These are phyloP conservation scores for Beauveria australis DNA, from an alignment of 2,329 filamentous ascomycete genomes.

Conservation along the genomic window DNA sequence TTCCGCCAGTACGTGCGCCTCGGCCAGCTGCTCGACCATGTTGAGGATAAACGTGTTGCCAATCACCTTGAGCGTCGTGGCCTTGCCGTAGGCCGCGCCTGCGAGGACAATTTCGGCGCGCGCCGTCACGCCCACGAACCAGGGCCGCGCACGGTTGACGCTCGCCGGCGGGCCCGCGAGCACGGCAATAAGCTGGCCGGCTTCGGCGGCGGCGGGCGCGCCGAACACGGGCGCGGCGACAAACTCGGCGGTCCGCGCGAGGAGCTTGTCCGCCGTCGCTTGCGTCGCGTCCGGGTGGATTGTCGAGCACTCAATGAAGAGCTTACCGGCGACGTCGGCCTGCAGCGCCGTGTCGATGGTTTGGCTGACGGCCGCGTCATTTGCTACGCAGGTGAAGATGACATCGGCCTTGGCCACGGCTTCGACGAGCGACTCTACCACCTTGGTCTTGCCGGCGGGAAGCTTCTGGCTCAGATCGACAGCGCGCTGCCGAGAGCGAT, in stretches of 20 bases:
- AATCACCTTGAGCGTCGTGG: constrained; percentile 68
- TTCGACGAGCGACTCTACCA: constrained; percentile 55
- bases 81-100: constrained; percentile 58
- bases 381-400: constrained; percentile 73
- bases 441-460: constrained; percentile 51
- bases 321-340: constrained; percentile 54
- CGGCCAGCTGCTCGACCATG: constrained; percentile 71
- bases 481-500: constrained; percentile 63
- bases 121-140: constrained; percentile 64
- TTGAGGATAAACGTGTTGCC: constrained; percentile 82
- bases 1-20: constrained; percentile 72
- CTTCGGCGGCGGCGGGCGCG: constrained; percentile 60
- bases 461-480: constrained; percentile 55
- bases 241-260: constrained; percentile 58
- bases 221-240: constrained; percentile 66
- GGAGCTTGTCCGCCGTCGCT: constrained; percentile 49
- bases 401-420: constrained; percentile 63
- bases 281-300: constrained; percentile 77
- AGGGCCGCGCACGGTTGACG: constrained; percentile 59
- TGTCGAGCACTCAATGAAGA: constrained; percentile 82
- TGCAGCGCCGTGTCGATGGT: constrained; percentile 51
- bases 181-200: constrained; percentile 64
- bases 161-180: constrained; percentile 55
- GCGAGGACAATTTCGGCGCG: constrained; percentile 62
- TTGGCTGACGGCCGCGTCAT: constrained; percentile 64